Evolutionary conservation across 768 basidiomycete genomes (phyloP), one percentile per base, ranked within the genome.

Genomic region (Podaxis sp.): DNA sequence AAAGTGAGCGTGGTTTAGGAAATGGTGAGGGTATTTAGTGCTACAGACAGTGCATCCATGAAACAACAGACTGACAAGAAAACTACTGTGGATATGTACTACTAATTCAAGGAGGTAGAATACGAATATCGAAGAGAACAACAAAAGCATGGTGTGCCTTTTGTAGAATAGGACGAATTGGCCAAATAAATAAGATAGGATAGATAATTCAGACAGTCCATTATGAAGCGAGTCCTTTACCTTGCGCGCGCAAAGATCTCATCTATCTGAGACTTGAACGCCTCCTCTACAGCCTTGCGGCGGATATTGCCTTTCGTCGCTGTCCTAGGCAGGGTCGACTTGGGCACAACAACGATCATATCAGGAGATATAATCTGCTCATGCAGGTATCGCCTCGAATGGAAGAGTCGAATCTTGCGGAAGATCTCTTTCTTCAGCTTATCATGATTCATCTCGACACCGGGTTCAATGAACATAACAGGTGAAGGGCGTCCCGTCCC

Each of bases 261-360:
- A 73, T 92, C 88, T 24, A 93, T 80, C 60, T 82, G 76, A 26
- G 70, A 66, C 68, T 79, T 79, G 77, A 83, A 90, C 26, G 77
- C 67, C 65, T 89, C 87, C 74, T 93, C 91, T 22, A 91, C 89
- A 12, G 88, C 90, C 66, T 80, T 84, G 50, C 91, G 83, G 55
- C 91, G 86, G 66, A 93, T 88, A 69, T 92, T 93, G 30, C 91
- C 90, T 76, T 93, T 93, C 12, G 91, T 91, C 20, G 85, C 86
- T 0, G 91, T 93, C 66, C 91, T 80, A 41, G 91, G 91, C 48
- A 93, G 81, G 1, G 88, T 83, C n/a, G 82, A 80, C 48, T 78
- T 76, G 28, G 84, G 79, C 17, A 91, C 90, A 48, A 92, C 75
- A 64, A 92, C 74, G 62, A 93, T 82, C 81, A 90, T 83, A 54